These are phyloP conservation scores for Cornus florida DNA, from an alignment of 148 eudicot genomes.

Conservation along the genomic window DNA sequence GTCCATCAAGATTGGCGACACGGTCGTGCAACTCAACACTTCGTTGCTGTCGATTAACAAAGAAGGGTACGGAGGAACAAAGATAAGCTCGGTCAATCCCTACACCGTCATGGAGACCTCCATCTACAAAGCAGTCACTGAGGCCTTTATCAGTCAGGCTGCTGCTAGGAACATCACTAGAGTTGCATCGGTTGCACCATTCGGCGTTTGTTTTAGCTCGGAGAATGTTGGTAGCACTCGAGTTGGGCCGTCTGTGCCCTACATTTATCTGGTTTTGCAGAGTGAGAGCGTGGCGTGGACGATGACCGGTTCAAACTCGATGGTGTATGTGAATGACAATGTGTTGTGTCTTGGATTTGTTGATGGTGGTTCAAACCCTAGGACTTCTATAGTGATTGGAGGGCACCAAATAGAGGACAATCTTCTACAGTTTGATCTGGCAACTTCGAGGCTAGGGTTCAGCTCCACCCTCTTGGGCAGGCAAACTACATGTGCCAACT, in stretches of 20 bases:
- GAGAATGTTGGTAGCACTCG: slow-evolving; percentile 35
- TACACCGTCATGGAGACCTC: slow-evolving; percentile 61
- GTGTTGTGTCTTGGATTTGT: slow-evolving; percentile 58
- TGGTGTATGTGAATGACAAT: slow-evolving; percentile 52
- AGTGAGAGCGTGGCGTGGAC: slow-evolving; percentile 42
- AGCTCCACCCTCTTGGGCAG: slow-evolving; percentile 40
- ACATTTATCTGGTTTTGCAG: slow-evolving; percentile 51
- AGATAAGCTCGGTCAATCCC: slow-evolving; percentile 66
- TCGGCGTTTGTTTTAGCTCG: slow-evolving; percentile 42
- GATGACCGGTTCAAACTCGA: slow-evolving; percentile 56
- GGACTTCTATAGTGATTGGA: slow-evolving; percentile 70
- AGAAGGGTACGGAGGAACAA: slow-evolving; percentile 63
- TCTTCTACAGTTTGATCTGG: slow-evolving; percentile 66
- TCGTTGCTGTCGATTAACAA: slow-evolving; percentile 39
- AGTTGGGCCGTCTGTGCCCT: slow-evolving; percentile 56
- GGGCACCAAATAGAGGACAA: slow-evolving; percentile 70
- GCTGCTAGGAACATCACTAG: slow-evolving; percentile 24
- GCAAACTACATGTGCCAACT: slow-evolving; percentile 64
- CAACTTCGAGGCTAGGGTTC: slow-evolving; percentile 57
- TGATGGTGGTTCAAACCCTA: slow-evolving; percentile 50
- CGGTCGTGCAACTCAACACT: slow-evolving; percentile 32
- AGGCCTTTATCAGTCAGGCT: slow-evolving; percentile 23
- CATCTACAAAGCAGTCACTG: slow-evolving; percentile 39
- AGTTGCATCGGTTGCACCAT: slow-evolving; percentile 49
- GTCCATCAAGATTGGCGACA: slow-evolving; percentile 32